Conservation (phyloP, 164 flowering plant genomes). For the Vitis vinifera region ASM3070453v1 NC_081823.1:15740501-15741000, state of each 20-base stretch:
- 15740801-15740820: background rate
- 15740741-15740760: background rate
- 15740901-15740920: slow-evolving; percentile 98
- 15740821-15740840: background rate
- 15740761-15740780: background rate
- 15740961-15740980: slow-evolving; percentile 64
- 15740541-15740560: too few species aligned
- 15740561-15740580: too few species aligned
- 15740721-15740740: background rate
- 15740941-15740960: slow-evolving; percentile 73
- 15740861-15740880: slow-evolving; percentile 1
- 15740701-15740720: background rate
- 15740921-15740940: slow-evolving; percentile 61
- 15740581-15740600: too few species aligned
- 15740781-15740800: background rate
- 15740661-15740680: too few species aligned
- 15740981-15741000: slow-evolving; percentile 72
- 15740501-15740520: too few species aligned
- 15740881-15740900: slow-evolving; percentile 49
- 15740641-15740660: too few species aligned
- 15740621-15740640: too few species aligned
- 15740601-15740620: too few species aligned
- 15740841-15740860: background rate
- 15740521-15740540: too few species aligned
- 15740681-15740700: too few species aligned